Base-by-base conservation (phyloP, 1,139 yeast species). In the Candida albicans region DNA sequence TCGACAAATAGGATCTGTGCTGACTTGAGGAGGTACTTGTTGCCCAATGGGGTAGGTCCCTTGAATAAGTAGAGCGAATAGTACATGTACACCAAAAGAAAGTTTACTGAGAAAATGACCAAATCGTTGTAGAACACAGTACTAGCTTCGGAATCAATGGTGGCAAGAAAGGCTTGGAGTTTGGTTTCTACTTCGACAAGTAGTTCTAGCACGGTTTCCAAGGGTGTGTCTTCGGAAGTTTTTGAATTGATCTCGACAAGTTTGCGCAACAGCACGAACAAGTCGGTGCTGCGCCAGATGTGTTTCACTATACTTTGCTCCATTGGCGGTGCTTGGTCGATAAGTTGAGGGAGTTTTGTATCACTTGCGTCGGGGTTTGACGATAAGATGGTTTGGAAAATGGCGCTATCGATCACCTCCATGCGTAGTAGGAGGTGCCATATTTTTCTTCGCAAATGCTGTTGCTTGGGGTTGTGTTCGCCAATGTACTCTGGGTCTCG, bases 401-500 rank as follows among this genome's bases (percentile, higher is more conserved):
- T 46, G 25, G 54, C 39, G 2, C 62, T 49, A 27, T 52, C 44
- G 35, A 49, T 27, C 7, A 49, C 37, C 41, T 66, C 70, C 39
- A 57, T 42, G 5, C 51, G 40, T 4, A 59, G 52, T 15, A 65
- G 43, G 35, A 40, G 54, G 42, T 58, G 48, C 75, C 75, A 70
- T 66, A 80, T 64, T 46, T 77, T 79, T 50, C 86, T 65, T 58
- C 76, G 68, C 27, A 72, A 58, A 47, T 67, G 67, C 11, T 27
- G 37, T 15, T 34, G 14, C 12, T 35, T 38, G 5, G 40, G 35
- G 3, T 44, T 22, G n/a, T 35, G 14, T 8, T 42, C 32, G 35
- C 70, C 65, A 30, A 64, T 65, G 28, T 53, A 66, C 25, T 55
- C 59, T 3, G 79, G 82, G 48, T 80, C 84, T 39, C 82, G 61